Percentiles rank a stretch among this genome's conserved stretches.
These are phyloP conservation scores for Sordariomycetes sp. DNA, from an alignment of 2,329 filamentous ascomycete genomes.

Conservation along the genomic window DNA sequence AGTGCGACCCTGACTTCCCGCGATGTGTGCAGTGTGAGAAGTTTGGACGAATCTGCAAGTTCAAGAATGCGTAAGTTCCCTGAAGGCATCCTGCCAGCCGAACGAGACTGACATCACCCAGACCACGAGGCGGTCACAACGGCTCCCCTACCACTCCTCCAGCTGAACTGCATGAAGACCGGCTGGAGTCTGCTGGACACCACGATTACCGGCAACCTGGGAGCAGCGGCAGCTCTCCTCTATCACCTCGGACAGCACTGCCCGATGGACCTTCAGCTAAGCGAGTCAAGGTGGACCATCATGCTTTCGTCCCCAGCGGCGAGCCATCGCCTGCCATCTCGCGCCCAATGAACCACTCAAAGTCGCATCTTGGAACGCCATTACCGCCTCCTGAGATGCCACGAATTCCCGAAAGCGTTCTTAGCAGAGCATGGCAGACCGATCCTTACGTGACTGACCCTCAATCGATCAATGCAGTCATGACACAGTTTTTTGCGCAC, in stretches of 20 bases:
- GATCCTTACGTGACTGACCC: conserved; percentile 37
- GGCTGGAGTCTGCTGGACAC: conserved; percentile 18
- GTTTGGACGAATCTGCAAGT: conserved; percentile 76
- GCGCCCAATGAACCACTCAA: conserved; percentile 25
- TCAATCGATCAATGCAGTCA: conserved; percentile 25
- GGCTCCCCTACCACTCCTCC: conserved; percentile 44
- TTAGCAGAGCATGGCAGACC: conserved; percentile 39
- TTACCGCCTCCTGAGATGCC: conserved; percentile 28
- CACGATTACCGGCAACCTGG: conserved; percentile 27
- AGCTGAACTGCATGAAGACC: conserved; percentile 37
- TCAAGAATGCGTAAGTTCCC: conserved; percentile 69
- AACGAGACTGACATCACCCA: conserved; percentile 15
- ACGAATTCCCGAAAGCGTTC: conserved; percentile 37
- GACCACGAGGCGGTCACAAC: conserved; percentile 49
- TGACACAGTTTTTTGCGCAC: conserved; percentile 32
- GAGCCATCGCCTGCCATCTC: conserved; percentile 19
- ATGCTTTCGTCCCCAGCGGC: conserved; percentile 29
- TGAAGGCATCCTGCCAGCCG: not conserved
- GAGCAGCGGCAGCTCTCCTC: conserved; percentile 35
- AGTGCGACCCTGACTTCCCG: conserved; percentile 81
- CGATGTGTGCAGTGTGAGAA: conserved; percentile 90
- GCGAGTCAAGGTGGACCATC: conserved; percentile 35
- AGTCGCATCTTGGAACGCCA: conserved; percentile 25
- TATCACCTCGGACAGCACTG: conserved; percentile 34
- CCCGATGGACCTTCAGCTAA: conserved; percentile 32